Base-by-base conservation (phyloP, 2,329 filamentous ascomycete species). In the Penicillium sp. region DNA sequence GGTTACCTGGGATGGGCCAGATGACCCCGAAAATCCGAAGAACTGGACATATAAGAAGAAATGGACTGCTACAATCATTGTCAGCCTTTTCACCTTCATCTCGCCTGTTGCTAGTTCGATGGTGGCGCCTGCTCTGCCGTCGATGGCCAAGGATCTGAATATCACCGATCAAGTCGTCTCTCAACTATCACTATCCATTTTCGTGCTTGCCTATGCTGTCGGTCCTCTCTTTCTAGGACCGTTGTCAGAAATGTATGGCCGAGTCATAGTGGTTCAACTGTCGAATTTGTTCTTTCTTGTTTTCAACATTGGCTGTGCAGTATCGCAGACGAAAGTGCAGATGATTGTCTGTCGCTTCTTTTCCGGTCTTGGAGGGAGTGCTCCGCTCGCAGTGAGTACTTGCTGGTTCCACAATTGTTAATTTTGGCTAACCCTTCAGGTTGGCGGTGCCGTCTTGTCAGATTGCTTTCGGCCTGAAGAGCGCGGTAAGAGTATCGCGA, bases 91-190 rank as follows among this genome's bases (percentile, higher is more conserved):
- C 54, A 79, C 76, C 2, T 71, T 81, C 47, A 75, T 82, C 42
- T 78, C 77, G 2, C 78, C 80, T 0, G 75, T 83, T 16, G 76
- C 78, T 2, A 79, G 75, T 3, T 76, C 75, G 23, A 81, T 82
- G 72, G 56, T 75, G 2, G 69, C 73, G 0, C 74, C 74, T 0
- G 72, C 69, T 0, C 50, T 83, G 26, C 55, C 57, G 7, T 56
- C 66, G 2, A 76, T 83, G 32, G 67, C 70, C n/a, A 49, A 52
- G 1, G 76, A 81, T 17, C 67, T 82, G 23, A 44, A 71, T 38
- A 75, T 81, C 28, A 58, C 61, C 0, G 65, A 66, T 32, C 54
- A 62, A 23, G 64, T 73, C 17, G 57, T 69, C 28, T 59, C 61
- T 2, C 52, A 75, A 46, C 61, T 76, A 2, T 67, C 68, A 27